Conservation (phyloP, 2,329 filamentous ascomycete species). For the Cladophialophora exuberans region DNA sequence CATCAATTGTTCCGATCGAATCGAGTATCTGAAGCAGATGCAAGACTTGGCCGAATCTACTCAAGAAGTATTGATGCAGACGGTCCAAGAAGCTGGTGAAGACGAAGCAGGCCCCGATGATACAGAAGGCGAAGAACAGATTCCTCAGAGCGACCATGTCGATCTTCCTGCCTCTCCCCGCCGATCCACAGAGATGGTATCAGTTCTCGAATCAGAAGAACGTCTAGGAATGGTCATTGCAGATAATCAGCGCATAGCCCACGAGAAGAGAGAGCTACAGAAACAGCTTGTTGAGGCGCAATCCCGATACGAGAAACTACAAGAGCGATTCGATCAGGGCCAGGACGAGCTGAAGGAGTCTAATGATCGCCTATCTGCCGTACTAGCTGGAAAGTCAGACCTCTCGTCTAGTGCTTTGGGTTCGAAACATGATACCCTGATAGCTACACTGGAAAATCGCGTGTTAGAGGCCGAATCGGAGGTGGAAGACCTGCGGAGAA, state of each 20-base stretch:
- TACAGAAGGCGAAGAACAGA: conserved; percentile 17
- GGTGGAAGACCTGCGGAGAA: conserved; percentile 49
- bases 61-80: conserved; percentile 50
- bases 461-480: conserved; percentile 57
- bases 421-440: conserved; percentile 68
- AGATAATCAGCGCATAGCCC: conserved; percentile 61
- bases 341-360: conserved; percentile 50
- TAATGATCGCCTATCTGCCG: conserved; percentile 57
- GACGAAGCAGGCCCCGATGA: conserved; percentile 35
- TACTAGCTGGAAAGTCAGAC: conserved; percentile 51
- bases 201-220: conserved; percentile 53
- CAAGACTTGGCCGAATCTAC: conserved; percentile 47
- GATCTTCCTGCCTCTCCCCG: conserved; percentile 21
- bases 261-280: conserved; percentile 54
- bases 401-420: conserved; percentile 51
- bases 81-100: conserved; percentile 51
- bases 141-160: background rate
- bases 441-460: conserved; percentile 70
- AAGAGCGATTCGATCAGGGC: conserved; percentile 53
- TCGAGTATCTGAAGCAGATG: conserved; percentile 57
- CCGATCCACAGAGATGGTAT: conserved; percentile 38
- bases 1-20: conserved; percentile 60
- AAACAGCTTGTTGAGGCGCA: conserved; percentile 58
- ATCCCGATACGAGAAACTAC: conserved; percentile 60
- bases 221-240: conserved; percentile 52